Conservation (phyloP, 2,329 filamentous ascomycete species). For the Paracorniculantispora psalliotae region DNA sequence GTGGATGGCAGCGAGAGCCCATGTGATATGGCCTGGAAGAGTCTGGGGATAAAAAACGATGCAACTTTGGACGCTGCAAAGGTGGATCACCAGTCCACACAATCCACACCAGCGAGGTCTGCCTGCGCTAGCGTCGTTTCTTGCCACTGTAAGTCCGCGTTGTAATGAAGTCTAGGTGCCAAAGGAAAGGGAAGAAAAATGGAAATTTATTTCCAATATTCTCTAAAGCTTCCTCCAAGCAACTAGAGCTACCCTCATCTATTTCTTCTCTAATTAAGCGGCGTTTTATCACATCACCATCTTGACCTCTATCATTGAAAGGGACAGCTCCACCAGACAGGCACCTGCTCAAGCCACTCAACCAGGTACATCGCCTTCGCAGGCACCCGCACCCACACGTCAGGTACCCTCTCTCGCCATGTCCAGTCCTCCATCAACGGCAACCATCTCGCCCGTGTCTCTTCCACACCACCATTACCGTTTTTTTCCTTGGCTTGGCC, state of each 20-base stretch:
- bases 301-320: too few relatives aligned
- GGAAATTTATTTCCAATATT: too few relatives aligned
- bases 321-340: not conserved
- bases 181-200: too few relatives aligned
- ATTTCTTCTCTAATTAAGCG: too few relatives aligned
- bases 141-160: not conserved
- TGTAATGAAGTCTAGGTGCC: too few relatives aligned
- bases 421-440: not conserved
- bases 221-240: too few relatives aligned
- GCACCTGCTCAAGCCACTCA: slow-evolving; percentile 7
- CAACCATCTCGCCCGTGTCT: not conserved
- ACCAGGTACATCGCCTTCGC: not conserved
- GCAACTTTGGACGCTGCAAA: slow-evolving; percentile 2
- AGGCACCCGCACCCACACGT: not conserved
- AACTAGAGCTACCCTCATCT: too few relatives aligned
- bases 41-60: slow-evolving; percentile 13
- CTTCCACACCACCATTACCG: not conserved
- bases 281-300: too few relatives aligned
- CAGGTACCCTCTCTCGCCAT: not conserved
- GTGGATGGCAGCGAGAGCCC: slow-evolving; percentile 10
- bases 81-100: slow-evolving; percentile 12
- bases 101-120: not conserved
- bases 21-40: slow-evolving; percentile 13
- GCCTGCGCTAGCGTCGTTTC: not conserved
- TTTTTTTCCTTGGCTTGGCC: not conserved